Evolutionary conservation across 2,329 filamentous ascomycete genomes (phyloP).

Genomic region (Celoporthe dispersa): DNA sequence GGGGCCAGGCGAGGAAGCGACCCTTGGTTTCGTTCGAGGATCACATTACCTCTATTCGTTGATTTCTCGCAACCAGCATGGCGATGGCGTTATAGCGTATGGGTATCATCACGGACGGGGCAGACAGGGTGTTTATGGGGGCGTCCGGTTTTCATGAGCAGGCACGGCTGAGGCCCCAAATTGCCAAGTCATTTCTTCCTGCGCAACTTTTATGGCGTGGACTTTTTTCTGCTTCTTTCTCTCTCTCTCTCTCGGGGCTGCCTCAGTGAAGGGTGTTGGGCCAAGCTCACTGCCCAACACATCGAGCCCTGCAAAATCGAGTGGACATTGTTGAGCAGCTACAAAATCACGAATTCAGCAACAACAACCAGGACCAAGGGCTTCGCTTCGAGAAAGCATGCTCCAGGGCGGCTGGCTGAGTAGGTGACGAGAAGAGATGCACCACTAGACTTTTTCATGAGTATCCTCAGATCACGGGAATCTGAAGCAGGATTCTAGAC

Average conservation of each 20-base stretch:
- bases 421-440: not conserved
- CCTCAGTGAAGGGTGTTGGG: not conserved
- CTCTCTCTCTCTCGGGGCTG: too few species aligned
- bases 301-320: not conserved
- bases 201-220: not conserved
- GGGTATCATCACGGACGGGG: not conserved
- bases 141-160: not conserved
- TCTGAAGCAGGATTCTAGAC: not conserved
- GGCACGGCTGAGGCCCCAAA: conserved; percentile 1
- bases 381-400: not conserved
- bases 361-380: not conserved
- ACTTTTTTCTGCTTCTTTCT: too few species aligned
- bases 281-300: not conserved
- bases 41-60: not conserved
- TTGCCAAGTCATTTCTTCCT: not conserved
- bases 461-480: not conserved
- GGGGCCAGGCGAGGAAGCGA: conserved; percentile 12
- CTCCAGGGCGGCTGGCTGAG: not conserved
- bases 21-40: conserved; percentile 12
- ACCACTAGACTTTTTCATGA: not conserved
- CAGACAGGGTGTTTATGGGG: not conserved
- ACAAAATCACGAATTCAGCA: not conserved
- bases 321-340: not conserved
- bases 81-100: conserved; percentile 27
- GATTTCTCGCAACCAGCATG: conserved; percentile 18